Conservation (phyloP, 108 stramenopile genomes). For the Skeletonema tropicum region DNA sequence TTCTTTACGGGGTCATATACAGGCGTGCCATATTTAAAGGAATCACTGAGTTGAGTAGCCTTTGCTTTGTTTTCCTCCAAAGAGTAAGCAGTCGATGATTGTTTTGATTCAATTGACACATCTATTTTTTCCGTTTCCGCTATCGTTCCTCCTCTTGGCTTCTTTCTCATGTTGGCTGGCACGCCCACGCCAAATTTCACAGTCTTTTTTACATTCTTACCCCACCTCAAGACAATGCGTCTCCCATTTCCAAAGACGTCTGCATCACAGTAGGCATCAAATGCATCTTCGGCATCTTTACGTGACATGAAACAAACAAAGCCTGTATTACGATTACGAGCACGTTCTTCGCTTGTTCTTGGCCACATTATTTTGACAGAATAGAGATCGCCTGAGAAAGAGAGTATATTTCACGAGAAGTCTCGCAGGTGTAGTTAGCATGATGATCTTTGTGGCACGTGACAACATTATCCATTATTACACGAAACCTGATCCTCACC, state of each 20-base stretch:
- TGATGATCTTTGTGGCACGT: not conserved
- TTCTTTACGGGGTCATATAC: constrained; percentile 53
- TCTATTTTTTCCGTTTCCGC: not conserved
- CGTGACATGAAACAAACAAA: constrained; percentile 91
- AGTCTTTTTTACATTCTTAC: constrained; percentile 76
- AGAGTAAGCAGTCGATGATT: constrained; percentile 5
- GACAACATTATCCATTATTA: not conserved
- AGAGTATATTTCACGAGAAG: constrained; percentile 21
- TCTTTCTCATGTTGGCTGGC: constrained; percentile 43
- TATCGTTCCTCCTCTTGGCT: constrained; percentile 10
- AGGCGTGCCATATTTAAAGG: constrained; percentile 5
- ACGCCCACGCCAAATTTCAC: constrained; percentile 59
- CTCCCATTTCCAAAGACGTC: constrained; percentile 78
- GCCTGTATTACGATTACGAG: constrained; percentile 84
- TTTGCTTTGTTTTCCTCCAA: constrained; percentile 6
- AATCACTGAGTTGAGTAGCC: not conserved
- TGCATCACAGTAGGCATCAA: constrained; percentile 79
- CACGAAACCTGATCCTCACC: constrained; percentile 56
- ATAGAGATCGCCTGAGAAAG: constrained; percentile 68
- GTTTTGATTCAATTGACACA: not conserved
- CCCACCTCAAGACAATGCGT: constrained; percentile 72
- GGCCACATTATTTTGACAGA: constrained; percentile 97
- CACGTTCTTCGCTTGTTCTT: constrained; percentile 81
- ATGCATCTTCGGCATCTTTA: constrained; percentile 87
- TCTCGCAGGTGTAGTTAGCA: constrained; percentile 20